Conservation (phyloP, 1,139 yeast genomes). For the Debaryomyces sp. region DNA sequence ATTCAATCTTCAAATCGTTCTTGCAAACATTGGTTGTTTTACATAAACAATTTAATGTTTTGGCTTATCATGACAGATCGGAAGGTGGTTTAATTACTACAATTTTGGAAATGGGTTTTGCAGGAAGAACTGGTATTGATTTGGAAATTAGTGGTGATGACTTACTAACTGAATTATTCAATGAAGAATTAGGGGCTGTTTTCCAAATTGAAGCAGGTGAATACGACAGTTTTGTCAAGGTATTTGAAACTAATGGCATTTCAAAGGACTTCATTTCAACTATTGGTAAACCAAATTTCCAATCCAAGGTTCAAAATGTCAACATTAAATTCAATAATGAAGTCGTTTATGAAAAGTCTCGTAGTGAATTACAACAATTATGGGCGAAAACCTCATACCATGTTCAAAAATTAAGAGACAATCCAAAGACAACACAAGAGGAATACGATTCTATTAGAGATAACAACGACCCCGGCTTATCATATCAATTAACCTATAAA, state of each 20-base stretch:
- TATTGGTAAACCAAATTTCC: slow-evolving; percentile 67
- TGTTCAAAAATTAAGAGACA: slow-evolving; percentile 90
- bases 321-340: slow-evolving; percentile 50
- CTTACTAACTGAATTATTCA: slow-evolving; percentile 64
- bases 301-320: slow-evolving; percentile 49
- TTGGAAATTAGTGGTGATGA: slow-evolving; percentile 47
- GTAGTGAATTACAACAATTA: slow-evolving; percentile 74
- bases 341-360: slow-evolving; percentile 51
- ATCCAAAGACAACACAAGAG: slow-evolving; percentile 87
- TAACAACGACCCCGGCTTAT: slow-evolving; percentile 87
- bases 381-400: slow-evolving; percentile 93
- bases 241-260: slow-evolving; percentile 62
- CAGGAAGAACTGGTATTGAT: slow-evolving; percentile 79
- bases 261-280: slow-evolving; percentile 53
- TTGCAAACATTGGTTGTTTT: slow-evolving; percentile 68
- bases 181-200: slow-evolving; percentile 95
- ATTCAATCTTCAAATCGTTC: slow-evolving; percentile 64
- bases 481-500: slow-evolving; percentile 74
- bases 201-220: slow-evolving; percentile 75
- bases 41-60: slow-evolving; percentile 68
- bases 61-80: slow-evolving; percentile 94
- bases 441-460: slow-evolving; percentile 77
- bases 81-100: slow-evolving; percentile 96
- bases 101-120: slow-evolving; percentile 93
- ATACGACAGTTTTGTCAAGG: slow-evolving; percentile 53